These are phyloP conservation scores for Ceratobasidium sp. DNA, from an alignment of 1,284 basidiomycete species.

Conservation along the genomic window DNA sequence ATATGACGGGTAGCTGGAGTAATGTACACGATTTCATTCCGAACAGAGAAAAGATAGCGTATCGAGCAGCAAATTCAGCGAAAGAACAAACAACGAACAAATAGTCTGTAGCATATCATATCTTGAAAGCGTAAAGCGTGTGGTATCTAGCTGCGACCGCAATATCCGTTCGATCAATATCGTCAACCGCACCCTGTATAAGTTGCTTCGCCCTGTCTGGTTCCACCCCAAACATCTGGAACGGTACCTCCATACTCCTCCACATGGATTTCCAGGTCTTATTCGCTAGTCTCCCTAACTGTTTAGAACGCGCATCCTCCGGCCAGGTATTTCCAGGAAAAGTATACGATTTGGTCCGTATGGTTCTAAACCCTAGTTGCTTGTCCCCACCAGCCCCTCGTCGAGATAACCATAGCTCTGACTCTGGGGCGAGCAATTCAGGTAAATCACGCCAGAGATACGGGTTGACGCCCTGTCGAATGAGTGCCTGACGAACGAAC, in stretches of 20 bases:
- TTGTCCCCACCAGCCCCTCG: neutral
- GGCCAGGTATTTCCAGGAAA: neutral
- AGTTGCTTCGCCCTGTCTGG: neutral
- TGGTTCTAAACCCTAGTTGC: neutral
- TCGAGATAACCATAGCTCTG: neutral
- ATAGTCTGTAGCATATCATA: too few species aligned
- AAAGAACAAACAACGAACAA: too few species aligned
- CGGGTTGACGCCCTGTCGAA: neutral
- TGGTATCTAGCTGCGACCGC: conserved; percentile 9
- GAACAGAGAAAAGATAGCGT: too few species aligned
- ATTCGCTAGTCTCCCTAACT: neutral
- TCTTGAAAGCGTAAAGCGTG: conserved; percentile 5
- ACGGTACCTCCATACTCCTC: conserved; percentile 21
- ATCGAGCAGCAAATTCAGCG: too few species aligned
- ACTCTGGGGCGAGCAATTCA: neutral
- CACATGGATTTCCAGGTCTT: neutral
- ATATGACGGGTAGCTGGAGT: neutral
- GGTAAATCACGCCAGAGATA: neutral
- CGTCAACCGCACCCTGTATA: neutral
- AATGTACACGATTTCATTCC: neutral
- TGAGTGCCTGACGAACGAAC: neutral
- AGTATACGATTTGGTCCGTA: neutral
- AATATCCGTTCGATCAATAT: conserved; percentile 1
- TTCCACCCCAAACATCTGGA: conserved; percentile 7
- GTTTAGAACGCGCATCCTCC: neutral